Percentiles rank a stretch among this genome's conserved stretches.
Evolutionary conservation across 176 grass and related monocot species (phyloP).

Genomic region (Eleusine coracana): DNA sequence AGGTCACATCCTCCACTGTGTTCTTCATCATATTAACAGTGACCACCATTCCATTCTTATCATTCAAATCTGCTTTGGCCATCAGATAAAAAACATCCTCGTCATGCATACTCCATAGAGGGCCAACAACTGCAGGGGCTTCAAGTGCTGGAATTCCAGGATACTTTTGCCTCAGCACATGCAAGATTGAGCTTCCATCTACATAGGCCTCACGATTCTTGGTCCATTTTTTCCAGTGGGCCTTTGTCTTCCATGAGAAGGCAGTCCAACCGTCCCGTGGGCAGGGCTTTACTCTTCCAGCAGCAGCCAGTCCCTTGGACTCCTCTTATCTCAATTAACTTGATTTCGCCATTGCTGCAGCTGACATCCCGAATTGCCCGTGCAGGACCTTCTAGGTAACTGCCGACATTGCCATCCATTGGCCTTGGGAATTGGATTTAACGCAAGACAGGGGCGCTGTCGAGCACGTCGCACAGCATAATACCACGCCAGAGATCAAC

Average conservation of each 20-base stretch:
- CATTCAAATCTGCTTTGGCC: not conserved
- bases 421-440: not conserved
- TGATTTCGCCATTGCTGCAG: not conserved
- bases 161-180: not conserved
- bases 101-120: not conserved
- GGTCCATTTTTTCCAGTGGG: not conserved
- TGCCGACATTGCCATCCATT: not conserved
- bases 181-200: not conserved
- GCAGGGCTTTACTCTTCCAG: too few species aligned
- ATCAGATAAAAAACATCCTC: not conserved
- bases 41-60: not conserved
- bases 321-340: not conserved
- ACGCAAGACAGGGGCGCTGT: not conserved
- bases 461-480: not conserved
- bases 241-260: not conserved
- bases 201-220: not conserved
- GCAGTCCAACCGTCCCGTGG: not conserved
- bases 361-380: not conserved
- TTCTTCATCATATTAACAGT: not conserved
- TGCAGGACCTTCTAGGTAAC: not conserved
- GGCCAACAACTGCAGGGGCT: not conserved
- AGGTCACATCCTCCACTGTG: not conserved
- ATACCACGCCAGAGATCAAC: slow-evolving; percentile 10
- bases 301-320: not conserved
- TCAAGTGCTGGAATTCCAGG: not conserved